phyloP scores from a whole-genome alignment of 2,329 filamentous ascomycete species.

The Xylariaceae sp. region DNA sequence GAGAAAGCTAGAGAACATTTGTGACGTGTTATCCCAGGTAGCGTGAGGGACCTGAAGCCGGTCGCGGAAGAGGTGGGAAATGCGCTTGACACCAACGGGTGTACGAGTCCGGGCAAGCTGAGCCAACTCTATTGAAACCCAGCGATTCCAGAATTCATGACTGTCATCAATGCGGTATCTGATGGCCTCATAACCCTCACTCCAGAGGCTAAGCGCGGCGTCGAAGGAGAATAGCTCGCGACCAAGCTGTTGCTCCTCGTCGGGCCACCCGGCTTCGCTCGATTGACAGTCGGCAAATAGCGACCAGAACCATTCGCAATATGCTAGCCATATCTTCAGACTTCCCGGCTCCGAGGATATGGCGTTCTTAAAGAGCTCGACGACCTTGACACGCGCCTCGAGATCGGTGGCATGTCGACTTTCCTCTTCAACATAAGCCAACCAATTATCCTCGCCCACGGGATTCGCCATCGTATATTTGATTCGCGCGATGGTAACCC shows the following conservation, averaged over 20 bases:
- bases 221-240: slow-evolving; percentile 73
- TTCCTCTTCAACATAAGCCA: slow-evolving; percentile 76
- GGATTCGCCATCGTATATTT: slow-evolving; percentile 53
- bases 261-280: slow-evolving; percentile 58
- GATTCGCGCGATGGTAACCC: slow-evolving; percentile 24
- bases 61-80: slow-evolving; percentile 70
- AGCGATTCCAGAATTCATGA: slow-evolving; percentile 78
- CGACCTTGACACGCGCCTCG: slow-evolving; percentile 68
- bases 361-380: slow-evolving; percentile 74
- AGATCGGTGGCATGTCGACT: slow-evolving; percentile 61
- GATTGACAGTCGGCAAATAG: slow-evolving; percentile 68
- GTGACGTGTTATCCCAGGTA: slow-evolving; percentile 74
- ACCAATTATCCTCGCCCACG: slow-evolving; percentile 76
- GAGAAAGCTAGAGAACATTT: slow-evolving; percentile 74
- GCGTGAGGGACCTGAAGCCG: slow-evolving; percentile 73
- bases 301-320: slow-evolving; percentile 77
- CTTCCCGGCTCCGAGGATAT: slow-evolving; percentile 73
- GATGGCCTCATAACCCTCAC: slow-evolving; percentile 71
- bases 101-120: slow-evolving; percentile 62
- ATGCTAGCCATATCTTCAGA: slow-evolving; percentile 73
- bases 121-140: slow-evolving; percentile 71
- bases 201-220: slow-evolving; percentile 68
- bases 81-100: slow-evolving; percentile 61
- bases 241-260: slow-evolving; percentile 70
- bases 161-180: slow-evolving; percentile 77